Conservation (phyloP, 805 yeast species). For the Cyberlindnera misumaiensis region DNA sequence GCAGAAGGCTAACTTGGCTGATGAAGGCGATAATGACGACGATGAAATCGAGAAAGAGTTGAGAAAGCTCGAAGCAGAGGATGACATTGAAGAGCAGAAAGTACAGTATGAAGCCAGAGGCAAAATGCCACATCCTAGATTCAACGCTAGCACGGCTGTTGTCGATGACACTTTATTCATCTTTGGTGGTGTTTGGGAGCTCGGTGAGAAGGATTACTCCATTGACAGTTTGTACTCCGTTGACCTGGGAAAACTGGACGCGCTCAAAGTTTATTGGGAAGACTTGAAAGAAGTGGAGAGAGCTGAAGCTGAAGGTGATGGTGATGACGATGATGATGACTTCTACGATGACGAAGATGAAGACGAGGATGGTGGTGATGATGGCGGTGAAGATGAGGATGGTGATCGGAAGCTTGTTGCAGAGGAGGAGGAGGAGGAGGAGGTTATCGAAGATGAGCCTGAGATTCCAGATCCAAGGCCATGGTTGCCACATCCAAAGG, state of each 20-base stretch:
- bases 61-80: constrained; percentile 33
- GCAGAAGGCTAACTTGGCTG: constrained; percentile 61
- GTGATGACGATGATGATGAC: constrained; percentile 62
- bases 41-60: constrained; percentile 45
- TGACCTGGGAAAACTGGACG: constrained; percentile 82
- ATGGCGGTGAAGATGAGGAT: constrained; percentile 30
- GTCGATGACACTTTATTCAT: constrained; percentile 78
- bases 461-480: constrained; percentile 89
- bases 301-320: constrained; percentile 44
- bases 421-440: constrained; percentile 53
- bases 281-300: constrained; percentile 51
- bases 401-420: constrained; percentile 33
- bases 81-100: constrained; percentile 5
- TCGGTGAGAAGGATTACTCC: constrained; percentile 77
- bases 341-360: constrained; percentile 61
- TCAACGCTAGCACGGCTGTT: constrained; percentile 80
- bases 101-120: constrained; percentile 37
- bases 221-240: constrained; percentile 82
- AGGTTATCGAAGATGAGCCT: constrained; percentile 50
- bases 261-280: constrained; percentile 87
- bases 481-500: constrained; percentile 95
- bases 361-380: constrained; percentile 64
- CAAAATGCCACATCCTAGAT: constrained; percentile 80
- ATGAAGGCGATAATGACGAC: constrained; percentile 32
- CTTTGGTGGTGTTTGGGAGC: constrained; percentile 87